A percentile compares a stretch with the other conserved stretches of the same genome.
These are phyloP conservation scores for Aristolochia fimbriata DNA, from an alignment of 164 flowering plant species.

Conservation along the genomic window DNA sequence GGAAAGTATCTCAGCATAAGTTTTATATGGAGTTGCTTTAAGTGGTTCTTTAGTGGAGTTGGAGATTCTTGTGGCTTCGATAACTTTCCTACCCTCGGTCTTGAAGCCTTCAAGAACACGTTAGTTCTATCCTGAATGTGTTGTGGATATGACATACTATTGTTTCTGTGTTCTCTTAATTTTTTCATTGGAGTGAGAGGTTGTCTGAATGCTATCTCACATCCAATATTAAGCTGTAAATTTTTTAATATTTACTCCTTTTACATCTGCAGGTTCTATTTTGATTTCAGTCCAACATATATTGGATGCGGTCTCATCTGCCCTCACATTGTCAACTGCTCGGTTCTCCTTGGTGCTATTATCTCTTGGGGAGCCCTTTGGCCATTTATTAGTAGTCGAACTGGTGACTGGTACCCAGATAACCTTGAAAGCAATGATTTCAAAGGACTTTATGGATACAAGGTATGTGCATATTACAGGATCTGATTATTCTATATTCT, in stretches of 20 bases:
- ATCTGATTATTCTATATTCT: too few species aligned
- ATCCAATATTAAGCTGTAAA: background rate
- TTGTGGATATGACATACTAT: background rate
- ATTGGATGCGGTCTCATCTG: slow-evolving; percentile 98
- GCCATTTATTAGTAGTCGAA: slow-evolving; percentile 67
- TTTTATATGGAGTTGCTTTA: slow-evolving; percentile 83
- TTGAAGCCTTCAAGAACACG: slow-evolving; percentile 73
- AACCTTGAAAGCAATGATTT: slow-evolving; percentile 79
- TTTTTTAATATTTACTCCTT: slow-evolving; percentile 1
- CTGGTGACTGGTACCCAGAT: slow-evolving; percentile 96
- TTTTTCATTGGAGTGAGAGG: background rate
- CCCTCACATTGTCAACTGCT: slow-evolving; percentile 94
- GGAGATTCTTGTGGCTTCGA: slow-evolving; percentile 98
- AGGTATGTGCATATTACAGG: slow-evolving; percentile 37
- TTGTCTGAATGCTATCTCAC: background rate
- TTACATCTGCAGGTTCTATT: slow-evolving; percentile 67
- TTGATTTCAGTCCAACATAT: slow-evolving; percentile 96
- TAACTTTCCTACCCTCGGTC: slow-evolving; percentile 80
- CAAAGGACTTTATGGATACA: slow-evolving; percentile 95
- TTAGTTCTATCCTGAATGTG: slow-evolving; percentile 20
- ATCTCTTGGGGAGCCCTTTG: slow-evolving; percentile 95
- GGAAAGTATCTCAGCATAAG: slow-evolving; percentile 90
- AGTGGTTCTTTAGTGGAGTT: slow-evolving; percentile 98
- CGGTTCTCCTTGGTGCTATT: slow-evolving; percentile 87
- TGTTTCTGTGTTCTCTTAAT: background rate